Evolutionary conservation across 495 filamentous ascomycete species (phyloP).

Genomic region (Penicillium canescens): DNA sequence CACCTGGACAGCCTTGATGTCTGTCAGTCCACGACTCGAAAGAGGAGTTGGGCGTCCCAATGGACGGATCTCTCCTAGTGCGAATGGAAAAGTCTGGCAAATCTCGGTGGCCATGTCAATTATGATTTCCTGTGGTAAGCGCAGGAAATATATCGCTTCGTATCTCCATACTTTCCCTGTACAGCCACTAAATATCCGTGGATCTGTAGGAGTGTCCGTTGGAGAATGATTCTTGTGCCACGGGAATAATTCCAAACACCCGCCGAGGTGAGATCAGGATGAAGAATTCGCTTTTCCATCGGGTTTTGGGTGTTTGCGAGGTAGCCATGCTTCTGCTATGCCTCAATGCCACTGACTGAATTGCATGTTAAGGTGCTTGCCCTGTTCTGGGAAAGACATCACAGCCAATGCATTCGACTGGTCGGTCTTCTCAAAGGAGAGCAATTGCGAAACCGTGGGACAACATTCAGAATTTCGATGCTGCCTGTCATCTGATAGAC

Average conservation of each 20-base stretch:
- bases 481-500: slow-evolving; percentile 12
- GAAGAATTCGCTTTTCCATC: slow-evolving; percentile 4
- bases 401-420: background rate
- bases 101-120: slow-evolving; percentile 14
- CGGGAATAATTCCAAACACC: slow-evolving; percentile 18
- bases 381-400: background rate
- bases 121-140: slow-evolving; percentile 2
- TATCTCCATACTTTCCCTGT: no score
- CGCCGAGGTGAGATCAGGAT: slow-evolving; percentile 7
- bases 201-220: background rate
- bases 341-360: slow-evolving; percentile 11
- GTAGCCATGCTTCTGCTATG: slow-evolving; percentile 12
- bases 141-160: background rate
- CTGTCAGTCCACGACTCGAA: background rate
- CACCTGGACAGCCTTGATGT: slow-evolving; percentile 3
- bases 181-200: background rate
- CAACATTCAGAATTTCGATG: slow-evolving; percentile 9
- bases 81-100: slow-evolving; percentile 14
- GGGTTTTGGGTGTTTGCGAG: slow-evolving; percentile 4
- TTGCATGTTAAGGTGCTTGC: slow-evolving; percentile 10
- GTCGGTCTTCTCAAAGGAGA: background rate
- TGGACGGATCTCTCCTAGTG: slow-evolving; percentile 11
- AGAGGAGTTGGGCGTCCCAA: background rate
- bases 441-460: slow-evolving; percentile 1
- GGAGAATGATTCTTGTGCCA: slow-evolving; percentile 10